Base-by-base conservation (phyloP, 305 asterid species). In the Solanum aculeatissimum region DNA sequence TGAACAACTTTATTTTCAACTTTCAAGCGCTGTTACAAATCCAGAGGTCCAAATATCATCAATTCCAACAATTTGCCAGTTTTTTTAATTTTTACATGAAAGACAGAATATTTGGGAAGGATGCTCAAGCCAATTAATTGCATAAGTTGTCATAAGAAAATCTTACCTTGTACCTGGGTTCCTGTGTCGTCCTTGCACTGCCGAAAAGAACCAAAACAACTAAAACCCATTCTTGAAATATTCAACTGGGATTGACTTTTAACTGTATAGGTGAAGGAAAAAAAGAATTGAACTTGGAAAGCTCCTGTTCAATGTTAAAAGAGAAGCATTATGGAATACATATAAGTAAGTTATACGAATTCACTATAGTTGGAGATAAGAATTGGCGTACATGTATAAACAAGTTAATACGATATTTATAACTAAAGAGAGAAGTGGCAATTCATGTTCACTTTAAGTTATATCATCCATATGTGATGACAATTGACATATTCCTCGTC, bases 91-190 rank as follows among this genome's bases (percentile, higher is more conserved):
- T 5, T 12, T 21, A 23, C 80, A 72, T 43, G 80, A 45, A 74
- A 74, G 40, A 47, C 1, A 45, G 1, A n/a, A 3, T 58, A 58
- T 58, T 23, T 60, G 1, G 9, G 0, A n/a, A 6, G 9, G 15
- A 57, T 3, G 27, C 14, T 57, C 1, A 3, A 58, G 1, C 9
- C 29, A 12, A 60, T 2, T 25, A 58, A 21, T 57, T 69, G 0
- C 9, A 9, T 19, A 10, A 42, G 29, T 8, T 69, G 10, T 35
- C 49, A 69, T 18, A 2, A 38, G 38, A 19, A 66, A 19, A 1
- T 82, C 62, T 45, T 66, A 82, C 84, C 78, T 82, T 45, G 84
- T 82, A 32, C 84, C 9, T 82, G 84, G 25, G 72, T 15, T 66
- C 54, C 78, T 63, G 27, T 62, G 19, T 45, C 11, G 18, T 63